Percentiles rank a stretch among this genome's conserved stretches.
These are phyloP conservation scores for Naganishia liquefaciens DNA, from an alignment of 1,284 basidiomycete species.

Conservation along the genomic window DNA sequence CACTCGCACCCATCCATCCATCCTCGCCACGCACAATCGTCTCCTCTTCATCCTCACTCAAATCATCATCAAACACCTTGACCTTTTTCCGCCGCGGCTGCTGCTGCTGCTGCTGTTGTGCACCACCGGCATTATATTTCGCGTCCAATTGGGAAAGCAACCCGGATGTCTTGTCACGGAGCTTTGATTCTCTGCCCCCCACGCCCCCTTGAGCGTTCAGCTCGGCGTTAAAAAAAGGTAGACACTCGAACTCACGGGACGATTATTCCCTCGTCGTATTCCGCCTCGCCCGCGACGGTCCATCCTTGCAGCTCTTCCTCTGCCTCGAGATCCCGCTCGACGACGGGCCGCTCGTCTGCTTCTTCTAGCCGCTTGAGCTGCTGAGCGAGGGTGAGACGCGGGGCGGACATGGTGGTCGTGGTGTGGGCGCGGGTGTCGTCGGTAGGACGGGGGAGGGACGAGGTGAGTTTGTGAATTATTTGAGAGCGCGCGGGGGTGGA, in stretches of 20 bases:
- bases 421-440: too few species aligned
- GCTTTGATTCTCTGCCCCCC: slow-evolving; percentile 62
- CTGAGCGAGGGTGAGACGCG: slow-evolving; percentile 64
- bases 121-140: slow-evolving; percentile 64
- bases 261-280: slow-evolving; percentile 8
- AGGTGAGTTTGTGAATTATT: not conserved
- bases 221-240: not conserved
- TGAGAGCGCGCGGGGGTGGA: not conserved
- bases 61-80: slow-evolving; percentile 58
- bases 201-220: not conserved
- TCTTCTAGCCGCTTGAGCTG: slow-evolving; percentile 74
- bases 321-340: not conserved
- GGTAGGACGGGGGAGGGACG: not conserved
- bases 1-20: slow-evolving; percentile 43
- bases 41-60: slow-evolving; percentile 52
- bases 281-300: not conserved
- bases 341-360: slow-evolving; percentile 33
- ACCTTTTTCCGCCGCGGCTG: slow-evolving; percentile 62
- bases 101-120: not conserved
- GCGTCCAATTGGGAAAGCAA: slow-evolving; percentile 58
- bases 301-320: not conserved
- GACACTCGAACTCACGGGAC: not conserved
- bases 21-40: slow-evolving; percentile 56
- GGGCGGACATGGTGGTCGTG: slow-evolving; percentile 1
- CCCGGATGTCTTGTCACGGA: slow-evolving; percentile 64